Evolutionary conservation across 2,329 filamentous ascomycete genomes (phyloP).

Genomic region (Ophiostoma montium): DNA sequence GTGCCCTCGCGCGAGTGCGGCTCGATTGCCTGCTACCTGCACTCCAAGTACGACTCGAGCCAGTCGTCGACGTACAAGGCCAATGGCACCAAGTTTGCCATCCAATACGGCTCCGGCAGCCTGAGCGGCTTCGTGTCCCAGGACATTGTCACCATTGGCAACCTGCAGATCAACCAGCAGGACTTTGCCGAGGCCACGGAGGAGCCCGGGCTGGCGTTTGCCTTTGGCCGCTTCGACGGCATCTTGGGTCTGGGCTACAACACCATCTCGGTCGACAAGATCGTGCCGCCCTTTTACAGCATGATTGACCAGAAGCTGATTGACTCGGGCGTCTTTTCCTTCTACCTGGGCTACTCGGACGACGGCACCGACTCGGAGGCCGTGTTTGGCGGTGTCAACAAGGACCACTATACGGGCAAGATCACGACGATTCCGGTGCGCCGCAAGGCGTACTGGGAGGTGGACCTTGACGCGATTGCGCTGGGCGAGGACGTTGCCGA

Average conservation of each 20-base stretch:
- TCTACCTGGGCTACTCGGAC: conserved; percentile 75
- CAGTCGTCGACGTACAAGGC: conserved; percentile 81
- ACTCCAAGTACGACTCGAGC: conserved; percentile 89
- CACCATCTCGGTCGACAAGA: conserved; percentile 91
- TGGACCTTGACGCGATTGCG: conserved; percentile 82
- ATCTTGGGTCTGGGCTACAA: conserved; percentile 92
- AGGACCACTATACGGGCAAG: conserved; percentile 69
- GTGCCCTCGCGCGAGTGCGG: conserved; percentile 80
- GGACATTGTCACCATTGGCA: conserved; percentile 75
- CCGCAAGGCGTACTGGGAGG: conserved; percentile 99
- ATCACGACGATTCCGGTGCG: conserved; percentile 87
- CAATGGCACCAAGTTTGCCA: conserved; percentile 87
- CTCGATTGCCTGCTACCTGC: conserved; percentile 96
- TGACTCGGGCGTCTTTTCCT: conserved; percentile 87
- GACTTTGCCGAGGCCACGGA: conserved; percentile 92
- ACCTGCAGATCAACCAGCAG: conserved; percentile 76
- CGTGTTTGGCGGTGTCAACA: conserved; percentile 77
- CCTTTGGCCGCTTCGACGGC: conserved; percentile 93
- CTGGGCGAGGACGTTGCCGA: conserved; percentile 78
- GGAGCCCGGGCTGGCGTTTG: conserved; percentile 93
- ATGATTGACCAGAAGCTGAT: conserved; percentile 82
- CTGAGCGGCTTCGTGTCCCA: conserved; percentile 88
- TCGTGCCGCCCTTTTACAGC: conserved; percentile 91
- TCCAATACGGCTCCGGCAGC: conserved; percentile 88
- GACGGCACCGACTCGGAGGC: conserved; percentile 67